These are phyloP conservation scores for Macrophomina tecta DNA, from an alignment of 2,329 filamentous ascomycete genomes.

Conservation along the genomic window DNA sequence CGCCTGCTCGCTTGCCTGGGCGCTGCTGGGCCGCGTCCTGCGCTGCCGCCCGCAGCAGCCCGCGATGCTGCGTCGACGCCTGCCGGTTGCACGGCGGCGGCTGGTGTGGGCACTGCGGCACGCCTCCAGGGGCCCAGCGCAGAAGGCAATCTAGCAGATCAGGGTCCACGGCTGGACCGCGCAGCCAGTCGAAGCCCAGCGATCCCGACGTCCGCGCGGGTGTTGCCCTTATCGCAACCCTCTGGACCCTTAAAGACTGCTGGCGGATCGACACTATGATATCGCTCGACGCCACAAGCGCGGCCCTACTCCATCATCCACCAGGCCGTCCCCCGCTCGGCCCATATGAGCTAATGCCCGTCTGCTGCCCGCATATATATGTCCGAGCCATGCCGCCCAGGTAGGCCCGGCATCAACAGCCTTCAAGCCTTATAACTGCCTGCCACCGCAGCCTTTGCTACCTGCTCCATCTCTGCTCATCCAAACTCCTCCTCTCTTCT, in stretches of 20 bases:
- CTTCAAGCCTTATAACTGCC: no score
- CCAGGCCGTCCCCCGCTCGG: not conserved
- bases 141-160: conserved; percentile 11
- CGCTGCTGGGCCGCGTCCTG: not conserved
- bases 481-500: not conserved
- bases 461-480: not conserved
- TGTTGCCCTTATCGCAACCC: not conserved
- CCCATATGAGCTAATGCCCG: not conserved
- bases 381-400: not conserved
- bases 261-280: conserved; percentile 19
- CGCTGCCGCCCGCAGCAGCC: not conserved
- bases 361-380: conserved; percentile 6
- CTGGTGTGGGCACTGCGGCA: not conserved
- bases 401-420: not conserved
- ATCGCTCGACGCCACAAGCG: conserved; percentile 23
- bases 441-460: not conserved
- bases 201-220: conserved; percentile 1
- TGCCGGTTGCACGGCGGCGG: not conserved
- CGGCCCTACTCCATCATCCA: not conserved
- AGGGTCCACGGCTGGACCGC: conserved; percentile 12
- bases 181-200: not conserved
- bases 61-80: no score
- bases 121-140: not conserved
- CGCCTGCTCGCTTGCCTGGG: not conserved
- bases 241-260: conserved; percentile 11